Conservation (phyloP, 139 green algal species). For the Micractinium sp. region DNA sequence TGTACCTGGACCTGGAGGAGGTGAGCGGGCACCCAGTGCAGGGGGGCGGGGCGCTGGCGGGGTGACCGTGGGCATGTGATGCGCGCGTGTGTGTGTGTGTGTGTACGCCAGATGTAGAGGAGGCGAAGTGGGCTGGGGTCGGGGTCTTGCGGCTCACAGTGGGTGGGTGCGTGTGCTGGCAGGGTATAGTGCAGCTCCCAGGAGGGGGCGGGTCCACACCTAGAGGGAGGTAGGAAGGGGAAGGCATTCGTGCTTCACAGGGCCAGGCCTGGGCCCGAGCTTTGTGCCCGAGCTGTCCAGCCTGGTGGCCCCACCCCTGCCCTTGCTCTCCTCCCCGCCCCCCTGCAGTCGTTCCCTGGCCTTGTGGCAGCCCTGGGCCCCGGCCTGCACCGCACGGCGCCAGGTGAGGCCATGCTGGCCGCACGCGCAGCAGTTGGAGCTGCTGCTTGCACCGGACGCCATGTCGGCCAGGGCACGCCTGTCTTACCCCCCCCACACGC, state of each 20-base stretch:
- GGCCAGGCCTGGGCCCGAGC: too few relatives aligned
- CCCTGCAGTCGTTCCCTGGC: constrained; percentile 59
- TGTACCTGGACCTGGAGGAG: constrained; percentile 57
- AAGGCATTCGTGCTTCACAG: too few relatives aligned
- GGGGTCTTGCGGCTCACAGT: too few relatives aligned
- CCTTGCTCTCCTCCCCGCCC: not conserved
- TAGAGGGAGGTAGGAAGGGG: not conserved
- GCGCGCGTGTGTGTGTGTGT: not conserved
- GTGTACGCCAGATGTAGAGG: too few relatives aligned
- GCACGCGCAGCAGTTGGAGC: not conserved
- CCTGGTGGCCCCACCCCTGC: not conserved
- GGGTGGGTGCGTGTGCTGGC: not conserved
- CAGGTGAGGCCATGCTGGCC: constrained; percentile 55
- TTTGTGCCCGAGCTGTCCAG: too few relatives aligned
- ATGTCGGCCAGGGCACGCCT: too few relatives aligned
- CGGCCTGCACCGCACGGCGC: constrained; percentile 82
- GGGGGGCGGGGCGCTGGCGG: not conserved
- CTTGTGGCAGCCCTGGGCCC: constrained; percentile 74
- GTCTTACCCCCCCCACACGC: not conserved
- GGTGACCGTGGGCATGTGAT: not conserved
- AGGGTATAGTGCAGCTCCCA: not conserved
- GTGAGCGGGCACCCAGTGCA: not conserved
- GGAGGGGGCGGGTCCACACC: not conserved
- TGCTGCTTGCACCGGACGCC: not conserved
- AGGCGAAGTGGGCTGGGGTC: too few relatives aligned